Base-by-base conservation (phyloP, 495 filamentous ascomycete species). In the Podospora conica region DNA sequence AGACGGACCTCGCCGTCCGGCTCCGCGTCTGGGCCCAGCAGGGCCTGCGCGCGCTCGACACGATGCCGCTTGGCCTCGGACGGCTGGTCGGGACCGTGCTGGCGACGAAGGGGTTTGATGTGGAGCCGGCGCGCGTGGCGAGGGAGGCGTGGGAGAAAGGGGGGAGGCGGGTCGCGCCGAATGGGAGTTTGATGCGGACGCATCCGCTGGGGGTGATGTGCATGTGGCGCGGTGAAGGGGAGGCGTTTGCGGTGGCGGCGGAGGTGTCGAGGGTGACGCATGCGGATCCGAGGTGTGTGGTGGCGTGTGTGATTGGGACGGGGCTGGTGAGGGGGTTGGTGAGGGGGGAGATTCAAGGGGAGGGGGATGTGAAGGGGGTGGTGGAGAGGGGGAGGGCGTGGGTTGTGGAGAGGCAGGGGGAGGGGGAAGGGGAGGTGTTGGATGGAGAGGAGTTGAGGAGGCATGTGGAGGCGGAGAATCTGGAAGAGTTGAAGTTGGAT, bases 151-250 rank as follows among this genome's bases (percentile, higher is more conserved):
- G 81, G 80, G 69, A 73, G 40, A 72, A 71, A 15, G 68, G 69
- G 3, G 67, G 64, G 12, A 64, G 67, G 54, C 61, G 69, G 55
- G 68, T 68, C n/a, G 81, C 81, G 60, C 75, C 81, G 2, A 83
- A 83, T 65, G 81, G 81, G 12, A 80, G 77, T 25, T 60, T 83
- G 57, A 83, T 83, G 81, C 68, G 81, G 5, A 82, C 79, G 22
- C 77, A 82, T 60, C 75, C 76, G 21, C 58, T 83, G 55, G 80
- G 80, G 5, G 27, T 82, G 15, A 75, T 82, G 15, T 74, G 77
- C 28, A 8, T 81, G 20, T 72, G 65, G 15, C 27, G 66, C 31
- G 65, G 15, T 9, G 71, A 76, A 31, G 71, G 68, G 9, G 77
- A 76, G 69, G 67, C 74, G 9, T 82, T 78, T 65, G 66, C 40